Conservation (phyloP, 345 rosid genomes). For the Salix brachista region DNA sequence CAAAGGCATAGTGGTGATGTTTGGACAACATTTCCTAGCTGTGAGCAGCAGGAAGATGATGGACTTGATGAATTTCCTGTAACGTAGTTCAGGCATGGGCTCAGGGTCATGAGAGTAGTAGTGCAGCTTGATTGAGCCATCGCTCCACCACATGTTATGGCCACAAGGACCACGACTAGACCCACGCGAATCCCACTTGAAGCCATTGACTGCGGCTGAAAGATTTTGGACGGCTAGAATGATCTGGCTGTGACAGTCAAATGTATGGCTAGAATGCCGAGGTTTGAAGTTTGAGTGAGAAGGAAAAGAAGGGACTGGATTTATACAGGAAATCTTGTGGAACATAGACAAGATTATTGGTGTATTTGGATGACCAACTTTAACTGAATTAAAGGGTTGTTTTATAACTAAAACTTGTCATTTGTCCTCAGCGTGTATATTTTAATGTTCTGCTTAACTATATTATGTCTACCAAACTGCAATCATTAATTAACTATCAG, state of each 20-base stretch:
- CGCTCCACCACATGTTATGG: constrained; percentile 18
- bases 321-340: constrained; percentile 14
- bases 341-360: constrained; percentile 22
- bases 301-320: not conserved
- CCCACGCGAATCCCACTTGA: constrained; percentile 14
- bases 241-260: constrained; percentile 5
- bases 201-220: constrained; percentile 29
- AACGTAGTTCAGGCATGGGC: constrained; percentile 38
- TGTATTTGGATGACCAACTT: constrained; percentile 34
- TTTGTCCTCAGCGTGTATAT: not conserved
- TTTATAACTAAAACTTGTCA: constrained; percentile 1
- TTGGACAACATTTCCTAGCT: constrained; percentile 48
- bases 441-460: not conserved
- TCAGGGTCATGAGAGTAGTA: constrained; percentile 19
- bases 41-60: constrained; percentile 59
- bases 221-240: not conserved
- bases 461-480: not conserved
- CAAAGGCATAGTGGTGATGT: constrained; percentile 67
- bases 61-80: constrained; percentile 59
- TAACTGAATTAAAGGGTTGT: constrained; percentile 12
- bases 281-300: constrained; percentile 13
- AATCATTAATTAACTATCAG: too few relatives aligned
- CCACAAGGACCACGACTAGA: constrained; percentile 29
- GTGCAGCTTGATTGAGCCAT: constrained; percentile 39
- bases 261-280: constrained; percentile 17